Base-by-base conservation (phyloP, 768 basidiomycete genomes). In the Cytidiella melzeri region DNA sequence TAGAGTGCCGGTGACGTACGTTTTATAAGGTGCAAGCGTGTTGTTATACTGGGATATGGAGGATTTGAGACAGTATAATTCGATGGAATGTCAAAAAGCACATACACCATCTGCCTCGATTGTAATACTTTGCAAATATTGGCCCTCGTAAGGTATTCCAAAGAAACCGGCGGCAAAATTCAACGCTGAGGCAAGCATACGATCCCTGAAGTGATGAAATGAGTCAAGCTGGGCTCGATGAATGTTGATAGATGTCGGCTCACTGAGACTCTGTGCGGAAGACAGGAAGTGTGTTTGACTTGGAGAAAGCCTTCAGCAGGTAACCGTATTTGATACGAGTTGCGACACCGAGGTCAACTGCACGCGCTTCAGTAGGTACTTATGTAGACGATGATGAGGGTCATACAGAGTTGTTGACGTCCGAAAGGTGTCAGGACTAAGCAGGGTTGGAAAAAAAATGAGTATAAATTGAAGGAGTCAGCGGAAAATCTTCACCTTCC, bases 381-480 rank as follows among this genome's bases (percentile, higher is more conserved):
- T n/a, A n/a, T n/a, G n/a, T n/a, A n/a, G n/a, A n/a, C n/a, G n/a
- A n/a, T n/a, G n/a, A n/a, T n/a, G n/a, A n/a, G n/a, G n/a, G n/a
- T 68, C 83, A 50, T 50, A 87, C 84, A 94, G 3, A 93, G 68
- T 56, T 96, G 92, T 57, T 88, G 81, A 42, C 92, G 72, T 41
- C 92, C 92, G 53, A 94, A 94, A 0, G 92, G 89, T n/a, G 92
- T 92, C 51, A 94, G 69, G 26, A 89, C 84, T 87, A 51, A 19
- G 34, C 68, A 37, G 50, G 51, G 15, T 38, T 18, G 30, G 27
- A 36, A 41, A 13, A 15, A 9, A 19, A 30, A 13, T 13, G 12
- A 41, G 38, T 20, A 42, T 26, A 40, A 26, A 21, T 39, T 23
- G 12, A 43, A 40, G 34, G 10, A 15, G 13, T 19, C 24, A 37